phyloP scores from a whole-genome alignment of 2,329 filamentous ascomycete species.

The Trichoderma atroviride region DNA sequence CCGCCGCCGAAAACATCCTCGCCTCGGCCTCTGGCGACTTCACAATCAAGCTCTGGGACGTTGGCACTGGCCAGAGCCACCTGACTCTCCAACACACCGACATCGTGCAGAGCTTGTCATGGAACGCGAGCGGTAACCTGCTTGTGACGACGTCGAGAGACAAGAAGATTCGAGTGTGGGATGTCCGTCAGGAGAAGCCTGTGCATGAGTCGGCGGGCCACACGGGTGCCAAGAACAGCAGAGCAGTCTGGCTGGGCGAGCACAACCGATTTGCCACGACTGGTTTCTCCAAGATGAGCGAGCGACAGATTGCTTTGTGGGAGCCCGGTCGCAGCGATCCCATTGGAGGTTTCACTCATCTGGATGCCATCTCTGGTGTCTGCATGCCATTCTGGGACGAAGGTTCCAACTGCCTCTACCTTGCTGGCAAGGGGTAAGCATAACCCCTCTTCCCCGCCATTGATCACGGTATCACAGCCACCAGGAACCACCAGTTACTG shows the following conservation, averaged over 20 bases:
- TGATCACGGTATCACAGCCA: neutral
- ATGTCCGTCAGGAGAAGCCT: slow-evolving; percentile 88
- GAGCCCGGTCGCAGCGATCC: slow-evolving; percentile 85
- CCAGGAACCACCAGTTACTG: neutral
- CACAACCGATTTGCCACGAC: slow-evolving; percentile 95
- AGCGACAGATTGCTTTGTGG: slow-evolving; percentile 94
- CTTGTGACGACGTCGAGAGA: slow-evolving; percentile 93
- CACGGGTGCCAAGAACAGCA: slow-evolving; percentile 93
- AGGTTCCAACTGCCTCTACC: slow-evolving; percentile 89
- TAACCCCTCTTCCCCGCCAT: neutral
- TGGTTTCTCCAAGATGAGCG: slow-evolving; percentile 97
- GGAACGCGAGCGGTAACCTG: slow-evolving; percentile 86
- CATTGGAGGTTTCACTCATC: slow-evolving; percentile 83
- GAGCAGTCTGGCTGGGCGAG: slow-evolving; percentile 95
- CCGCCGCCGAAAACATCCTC: slow-evolving; percentile 90
- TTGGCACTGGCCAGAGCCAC: slow-evolving; percentile 73
- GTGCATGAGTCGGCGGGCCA: slow-evolving; percentile 85
- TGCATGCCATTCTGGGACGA: slow-evolving; percentile 99
- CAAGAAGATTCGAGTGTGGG: slow-evolving; percentile 98
- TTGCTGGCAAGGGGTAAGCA: slow-evolving; percentile 91
- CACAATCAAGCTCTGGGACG: slow-evolving; percentile 94
- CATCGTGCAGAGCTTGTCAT: slow-evolving; percentile 92
- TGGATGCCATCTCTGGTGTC: slow-evolving; percentile 95
- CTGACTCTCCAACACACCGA: slow-evolving; percentile 83
- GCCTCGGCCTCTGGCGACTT: slow-evolving; percentile 95